Evolutionary conservation across 78 protist genomes (phyloP).

Genomic region (Planoprotostelium fungivorum): DNA sequence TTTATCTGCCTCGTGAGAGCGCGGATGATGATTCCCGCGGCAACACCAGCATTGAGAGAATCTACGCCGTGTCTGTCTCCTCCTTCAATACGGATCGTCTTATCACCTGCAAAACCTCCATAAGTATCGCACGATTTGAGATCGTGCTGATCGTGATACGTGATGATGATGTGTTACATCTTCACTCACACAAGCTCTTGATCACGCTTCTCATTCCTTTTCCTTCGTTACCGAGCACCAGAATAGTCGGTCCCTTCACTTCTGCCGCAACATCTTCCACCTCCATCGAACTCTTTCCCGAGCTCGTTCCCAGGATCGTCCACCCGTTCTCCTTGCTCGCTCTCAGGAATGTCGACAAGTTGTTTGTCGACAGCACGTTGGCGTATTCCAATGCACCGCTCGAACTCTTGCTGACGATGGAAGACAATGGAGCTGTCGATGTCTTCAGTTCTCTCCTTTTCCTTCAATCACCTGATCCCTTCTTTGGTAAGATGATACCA

Average conservation of each 20-base stretch:
- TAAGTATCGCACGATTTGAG: background rate
- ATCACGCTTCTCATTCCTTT: slow-evolving; percentile 26
- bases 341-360: slow-evolving; percentile 16
- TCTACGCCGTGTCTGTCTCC: background rate
- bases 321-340: slow-evolving; percentile 29
- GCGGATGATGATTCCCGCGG: slow-evolving; percentile 8
- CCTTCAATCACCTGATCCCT: background rate
- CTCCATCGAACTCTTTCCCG: background rate
- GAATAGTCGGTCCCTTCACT: slow-evolving; percentile 32
- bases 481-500: slow-evolving; percentile 34
- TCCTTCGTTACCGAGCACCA: slow-evolving; percentile 55
- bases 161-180: background rate
- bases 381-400: slow-evolving; percentile 35
- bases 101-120: background rate
- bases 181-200: background rate
- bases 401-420: slow-evolving; percentile 21
- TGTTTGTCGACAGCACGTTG: slow-evolving; percentile 4
- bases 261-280: background rate
- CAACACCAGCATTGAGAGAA: slow-evolving; percentile 17
- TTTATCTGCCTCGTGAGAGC: background rate
- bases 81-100: background rate
- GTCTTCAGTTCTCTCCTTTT: background rate
- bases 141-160: background rate
- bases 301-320: slow-evolving; percentile 34
- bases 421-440: slow-evolving; percentile 14